These are phyloP conservation scores for Vigna nakashimae DNA, from an alignment of 306 rosid species.

Conservation along the genomic window DNA sequence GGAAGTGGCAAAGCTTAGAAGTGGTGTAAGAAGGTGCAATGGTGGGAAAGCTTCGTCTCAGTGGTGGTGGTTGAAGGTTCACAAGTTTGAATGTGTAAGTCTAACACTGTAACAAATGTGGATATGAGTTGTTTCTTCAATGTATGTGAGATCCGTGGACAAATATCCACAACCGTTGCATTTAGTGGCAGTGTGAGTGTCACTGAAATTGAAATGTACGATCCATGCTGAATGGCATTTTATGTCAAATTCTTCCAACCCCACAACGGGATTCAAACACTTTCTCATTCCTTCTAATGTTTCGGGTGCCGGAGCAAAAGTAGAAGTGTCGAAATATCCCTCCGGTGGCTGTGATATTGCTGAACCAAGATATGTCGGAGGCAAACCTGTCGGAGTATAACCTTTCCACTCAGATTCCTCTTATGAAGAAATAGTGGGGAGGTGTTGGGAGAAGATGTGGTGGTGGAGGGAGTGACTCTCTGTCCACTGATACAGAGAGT, in stretches of 20 bases:
- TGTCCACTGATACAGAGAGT: no score
- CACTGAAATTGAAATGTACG: neutral
- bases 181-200: neutral
- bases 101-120: no score
- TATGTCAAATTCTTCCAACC: neutral
- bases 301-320: conserved; percentile 26
- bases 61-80: no score
- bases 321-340: conserved; percentile 2
- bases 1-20: no score
- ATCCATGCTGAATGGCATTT: conserved; percentile 34
- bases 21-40: no score
- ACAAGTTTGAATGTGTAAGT: no score
- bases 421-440: neutral
- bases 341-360: conserved; percentile 37
- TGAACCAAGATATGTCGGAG: conserved; percentile 19
- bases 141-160: no score
- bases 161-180: neutral
- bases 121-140: no score
- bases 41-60: no score
- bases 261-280: conserved; percentile 32
- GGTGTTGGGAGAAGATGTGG: no score
- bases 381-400: conserved; percentile 1
- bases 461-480: no score
- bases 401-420: neutral
- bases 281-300: conserved; percentile 17